Conservation (phyloP, 257 asterid species). For the Salvia rosmarinus region DNA sequence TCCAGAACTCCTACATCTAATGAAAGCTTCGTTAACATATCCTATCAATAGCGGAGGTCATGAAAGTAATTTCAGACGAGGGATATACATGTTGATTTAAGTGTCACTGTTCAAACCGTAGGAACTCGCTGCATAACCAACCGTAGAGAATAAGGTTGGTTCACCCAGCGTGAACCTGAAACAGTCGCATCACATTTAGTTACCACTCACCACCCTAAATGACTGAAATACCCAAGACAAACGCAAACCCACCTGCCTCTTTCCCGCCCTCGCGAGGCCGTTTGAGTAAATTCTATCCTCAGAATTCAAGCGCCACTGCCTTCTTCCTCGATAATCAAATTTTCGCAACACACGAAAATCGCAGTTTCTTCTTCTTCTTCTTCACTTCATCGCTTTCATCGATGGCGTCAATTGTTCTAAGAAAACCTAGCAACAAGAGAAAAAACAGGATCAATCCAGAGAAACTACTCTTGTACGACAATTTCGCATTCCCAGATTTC, state of each 20-base stretch:
- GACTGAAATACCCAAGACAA: slow-evolving; percentile 30
- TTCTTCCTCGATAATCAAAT: slow-evolving; percentile 36
- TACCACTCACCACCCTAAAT: slow-evolving; percentile 29
- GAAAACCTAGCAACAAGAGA: slow-evolving; percentile 42
- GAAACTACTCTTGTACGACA: slow-evolving; percentile 48
- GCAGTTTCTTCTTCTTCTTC: slow-evolving; percentile 25
- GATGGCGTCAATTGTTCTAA: slow-evolving; percentile 53
- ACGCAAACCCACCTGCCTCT: background rate
- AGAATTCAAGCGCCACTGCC: slow-evolving; percentile 53
- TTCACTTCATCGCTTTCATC: slow-evolving; percentile 16
- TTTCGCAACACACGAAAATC: slow-evolving; percentile 4
- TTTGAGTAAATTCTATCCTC: slow-evolving; percentile 29
- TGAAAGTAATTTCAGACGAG: background rate
- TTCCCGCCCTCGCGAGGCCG: slow-evolving; percentile 46
- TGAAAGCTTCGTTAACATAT: too few relatives aligned
- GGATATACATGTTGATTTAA: background rate
- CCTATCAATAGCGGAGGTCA: background rate
- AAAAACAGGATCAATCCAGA: slow-evolving; percentile 41
- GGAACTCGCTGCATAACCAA: too few relatives aligned
- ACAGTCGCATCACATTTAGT: slow-evolving; percentile 35
- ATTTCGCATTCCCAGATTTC: slow-evolving; percentile 38
- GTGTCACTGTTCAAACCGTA: slow-evolving; percentile 18
- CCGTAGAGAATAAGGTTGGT: slow-evolving; percentile 36
- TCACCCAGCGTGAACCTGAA: slow-evolving; percentile 36
- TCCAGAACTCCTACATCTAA: too few relatives aligned